Conservation (phyloP, 345 rosid species). For the Tarenaya hassleriana region DNA sequence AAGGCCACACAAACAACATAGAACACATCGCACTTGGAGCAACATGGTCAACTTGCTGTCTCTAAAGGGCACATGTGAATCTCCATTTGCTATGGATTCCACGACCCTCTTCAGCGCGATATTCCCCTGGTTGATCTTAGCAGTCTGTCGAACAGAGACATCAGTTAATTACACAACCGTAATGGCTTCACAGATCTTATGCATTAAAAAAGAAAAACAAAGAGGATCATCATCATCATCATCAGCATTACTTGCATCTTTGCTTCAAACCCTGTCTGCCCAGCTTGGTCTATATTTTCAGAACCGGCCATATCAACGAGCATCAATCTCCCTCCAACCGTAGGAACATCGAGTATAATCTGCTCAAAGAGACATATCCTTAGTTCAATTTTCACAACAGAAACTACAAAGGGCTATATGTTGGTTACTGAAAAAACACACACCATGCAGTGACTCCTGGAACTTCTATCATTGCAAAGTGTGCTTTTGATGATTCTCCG, state of each 20-base stretch:
- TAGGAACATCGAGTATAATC: slow-evolving; percentile 95
- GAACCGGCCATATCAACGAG: slow-evolving; percentile 99
- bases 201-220: not conserved
- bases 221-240: too few species aligned
- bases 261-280: slow-evolving; percentile 86
- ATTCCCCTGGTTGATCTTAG: slow-evolving; percentile 93
- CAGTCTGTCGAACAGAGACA: slow-evolving; percentile 56
- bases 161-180: slow-evolving; percentile 1
- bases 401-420: not conserved
- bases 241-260: slow-evolving; percentile 87
- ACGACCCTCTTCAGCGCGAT: slow-evolving; percentile 92
- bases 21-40: slow-evolving; percentile 52
- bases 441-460: slow-evolving; percentile 97
- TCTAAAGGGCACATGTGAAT: slow-evolving; percentile 96
- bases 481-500: slow-evolving; percentile 92
- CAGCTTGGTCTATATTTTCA: slow-evolving; percentile 96
- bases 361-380: slow-evolving; percentile 21
- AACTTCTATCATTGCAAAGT: slow-evolving; percentile 85
- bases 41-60: slow-evolving; percentile 97
- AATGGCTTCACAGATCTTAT: not conserved
- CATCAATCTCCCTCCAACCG: slow-evolving; percentile 94
- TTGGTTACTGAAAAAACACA: slow-evolving; percentile 14
- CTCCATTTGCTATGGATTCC: slow-evolving; percentile 97
- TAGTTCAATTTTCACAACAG: not conserved
- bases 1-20: not conserved